Evolutionary conservation across 345 rosid genomes (phyloP).

Genomic region (Citropsis articulata): DNA sequence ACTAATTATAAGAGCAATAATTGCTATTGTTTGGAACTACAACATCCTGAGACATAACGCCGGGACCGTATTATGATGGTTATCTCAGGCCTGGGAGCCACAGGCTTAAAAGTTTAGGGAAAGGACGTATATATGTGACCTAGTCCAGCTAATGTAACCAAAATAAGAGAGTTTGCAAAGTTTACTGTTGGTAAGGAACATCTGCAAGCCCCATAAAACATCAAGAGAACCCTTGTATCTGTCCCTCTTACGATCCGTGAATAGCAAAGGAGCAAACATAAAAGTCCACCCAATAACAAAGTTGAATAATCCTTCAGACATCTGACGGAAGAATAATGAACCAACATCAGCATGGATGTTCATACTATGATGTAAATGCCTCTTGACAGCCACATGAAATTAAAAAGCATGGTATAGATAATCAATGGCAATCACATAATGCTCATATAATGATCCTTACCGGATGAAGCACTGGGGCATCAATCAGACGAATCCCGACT

Average conservation of each 20-base stretch:
- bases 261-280: slow-evolving; percentile 93
- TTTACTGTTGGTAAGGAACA: slow-evolving; percentile 95
- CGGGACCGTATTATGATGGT: neutral
- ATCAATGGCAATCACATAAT: neutral
- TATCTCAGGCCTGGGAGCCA: neutral
- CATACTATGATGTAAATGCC: neutral
- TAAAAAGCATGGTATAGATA: neutral
- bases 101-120: neutral
- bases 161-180: slow-evolving; percentile 16
- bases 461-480: slow-evolving; percentile 88
- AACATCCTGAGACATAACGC: neutral
- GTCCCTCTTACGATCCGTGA: slow-evolving; percentile 76
- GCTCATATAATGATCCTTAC: slow-evolving; percentile 39
- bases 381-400: neutral
- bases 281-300: slow-evolving; percentile 94
- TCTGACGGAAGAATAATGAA: slow-evolving; percentile 33
- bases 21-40: neutral
- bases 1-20: neutral
- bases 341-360: neutral
- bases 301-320: slow-evolving; percentile 93
- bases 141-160: neutral
- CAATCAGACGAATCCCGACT: slow-evolving; percentile 65
- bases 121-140: neutral
- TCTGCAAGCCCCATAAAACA: slow-evolving; percentile 77
- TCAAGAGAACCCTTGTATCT: slow-evolving; percentile 77